Evolutionary conservation across 192 early-diverging fungal genomes (phyloP), one percentile per base, ranked within the genome.

Genomic region (Geranomyces variabilis): DNA sequence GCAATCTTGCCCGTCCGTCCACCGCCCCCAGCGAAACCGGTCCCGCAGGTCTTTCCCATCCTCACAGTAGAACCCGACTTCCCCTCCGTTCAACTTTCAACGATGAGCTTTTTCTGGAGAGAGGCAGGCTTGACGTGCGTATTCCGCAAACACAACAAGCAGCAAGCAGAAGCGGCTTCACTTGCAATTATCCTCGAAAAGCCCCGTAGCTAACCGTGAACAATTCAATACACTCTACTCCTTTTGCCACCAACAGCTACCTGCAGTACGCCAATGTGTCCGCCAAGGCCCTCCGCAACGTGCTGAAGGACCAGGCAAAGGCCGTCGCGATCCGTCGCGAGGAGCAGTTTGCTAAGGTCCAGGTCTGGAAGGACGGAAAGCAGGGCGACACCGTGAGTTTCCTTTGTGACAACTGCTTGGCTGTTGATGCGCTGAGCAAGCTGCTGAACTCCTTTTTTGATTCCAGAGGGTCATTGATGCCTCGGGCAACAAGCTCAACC

Each of bases 361-460:
- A 90, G 67, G 86, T 89, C 75, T 96, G 94, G 94, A 83, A 84
- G 46, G 76, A 83, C 59, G 94, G 94, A 70, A 93, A 93, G 84
- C 83, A 85, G 74, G 88, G 90, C 58, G 92, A 93, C 55, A 70
- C 80, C 49, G 93, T 93, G 83, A 77, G 89, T 89, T 22, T 36
- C 43, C 56, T 26, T 46, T n/a, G 69, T 28, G 74, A 5, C 41
- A 31, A 21, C 29, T 15, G 31, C 15, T 36, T 43, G 15, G 0
- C 19, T 19, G 30, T 12, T 14, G 7, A 36, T 47, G 41, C 0
- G 47, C 9, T 21, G 55, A 10, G 9, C 24, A 57, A 19, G 19
- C 46, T 47, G 46, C 10, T 19, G 19, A 10, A 10, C 41, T 49
- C 21, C 14, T 31, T 49, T 67, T 0, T 19, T 15, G 34, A n/a